Evolutionary conservation across 129 eudicot species (phyloP), one percentile per base, ranked within the genome.

Genomic region (Tagetes patula): DNA sequence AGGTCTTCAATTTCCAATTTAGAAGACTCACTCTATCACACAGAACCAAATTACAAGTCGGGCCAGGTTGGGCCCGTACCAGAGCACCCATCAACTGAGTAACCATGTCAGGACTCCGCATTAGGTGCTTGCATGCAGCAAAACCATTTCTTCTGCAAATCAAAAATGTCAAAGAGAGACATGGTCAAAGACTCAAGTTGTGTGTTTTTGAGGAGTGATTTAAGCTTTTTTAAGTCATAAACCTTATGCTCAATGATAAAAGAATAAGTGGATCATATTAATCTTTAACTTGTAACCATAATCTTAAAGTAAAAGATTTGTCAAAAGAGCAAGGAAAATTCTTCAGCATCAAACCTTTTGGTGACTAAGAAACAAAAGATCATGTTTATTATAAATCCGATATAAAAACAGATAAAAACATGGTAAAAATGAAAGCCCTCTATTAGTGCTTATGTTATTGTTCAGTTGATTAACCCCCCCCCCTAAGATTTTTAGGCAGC

Each of bases 81-180:
- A n/a, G 45, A 79, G 59, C 33, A 14, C 60, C 59, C 20, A 33
- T 38, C 46, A 48, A 61, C 59, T 40, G 31, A 48, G 48, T 31
- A 13, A 80, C 48, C 82, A 49, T 65, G 79, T 86, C 85, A 86
- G 60, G 92, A 84, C 42, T 86, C 86, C 3, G 85, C 82, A 37
- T 67, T 67, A 32, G 89, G 91, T 72, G 81, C 77, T 74, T 86
- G 81, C 77, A 86, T 70, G 79, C 91, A 89, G 89, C 89, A 84
- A 76, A 82, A 89, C 96, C 96, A 86, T 80, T 86, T 89, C 79
- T 84, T 89, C 91, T 89, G 96, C 91, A 89, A 63, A 79, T 60
- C 39, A 67, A 52, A 41, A 66, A 3, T 3, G 42, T 37, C 62
- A 55, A 2, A 38, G 39, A 38, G 67, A 43, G 10, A 65, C 43